phyloP scores from a whole-genome alignment of 2,329 filamentous ascomycete species.

The Trichoderma sp. region DNA sequence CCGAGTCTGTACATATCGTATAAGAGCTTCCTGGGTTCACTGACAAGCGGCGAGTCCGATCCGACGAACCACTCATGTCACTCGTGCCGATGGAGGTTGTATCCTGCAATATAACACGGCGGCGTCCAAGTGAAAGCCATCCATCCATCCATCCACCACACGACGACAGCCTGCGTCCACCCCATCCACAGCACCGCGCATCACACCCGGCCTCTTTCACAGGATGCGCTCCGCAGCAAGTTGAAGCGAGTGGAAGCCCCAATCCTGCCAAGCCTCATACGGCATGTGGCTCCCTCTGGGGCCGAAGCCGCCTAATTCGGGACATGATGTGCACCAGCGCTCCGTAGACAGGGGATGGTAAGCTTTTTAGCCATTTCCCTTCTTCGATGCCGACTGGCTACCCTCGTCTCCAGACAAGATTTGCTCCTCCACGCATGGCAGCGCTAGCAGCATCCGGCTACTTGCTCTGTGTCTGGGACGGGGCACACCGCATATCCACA shows the following conservation, averaged over 20 bases:
- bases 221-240: background rate
- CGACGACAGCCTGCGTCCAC: background rate
- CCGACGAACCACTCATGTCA: slow-evolving; percentile 3
- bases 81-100: background rate
- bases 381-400: slow-evolving; percentile 28
- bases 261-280: slow-evolving; percentile 37
- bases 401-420: slow-evolving; percentile 12
- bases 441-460: slow-evolving; percentile 4
- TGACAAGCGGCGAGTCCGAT: slow-evolving; percentile 22
- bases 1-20: background rate
- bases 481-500: slow-evolving; percentile 21
- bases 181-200: background rate
- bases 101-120: background rate
- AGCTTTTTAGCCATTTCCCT: slow-evolving; percentile 29
- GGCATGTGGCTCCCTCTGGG: slow-evolving; percentile 35
- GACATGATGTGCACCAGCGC: slow-evolving; percentile 32
- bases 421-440: slow-evolving; percentile 1
- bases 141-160: background rate
- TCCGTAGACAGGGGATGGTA: slow-evolving; percentile 27
- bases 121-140: background rate
- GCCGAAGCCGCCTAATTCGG: slow-evolving; percentile 31
- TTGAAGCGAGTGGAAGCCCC: slow-evolving; percentile 16
- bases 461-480: slow-evolving; percentile 12
- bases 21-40: background rate
- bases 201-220: too few species aligned